Evolutionary conservation across 2,329 filamentous ascomycete genomes (phyloP).

Genomic region (Arachnomyces sp.): DNA sequence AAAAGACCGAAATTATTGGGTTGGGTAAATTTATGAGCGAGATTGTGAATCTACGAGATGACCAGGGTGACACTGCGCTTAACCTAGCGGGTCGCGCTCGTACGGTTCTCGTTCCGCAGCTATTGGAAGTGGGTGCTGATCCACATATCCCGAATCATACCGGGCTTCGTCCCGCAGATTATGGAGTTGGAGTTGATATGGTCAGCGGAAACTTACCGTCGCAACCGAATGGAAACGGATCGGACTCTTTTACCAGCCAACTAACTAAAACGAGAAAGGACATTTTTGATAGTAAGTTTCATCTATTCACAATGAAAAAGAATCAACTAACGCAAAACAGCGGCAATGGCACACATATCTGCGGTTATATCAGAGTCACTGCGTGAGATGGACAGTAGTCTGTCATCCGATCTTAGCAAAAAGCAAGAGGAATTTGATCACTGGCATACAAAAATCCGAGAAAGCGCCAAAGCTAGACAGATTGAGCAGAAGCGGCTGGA

Average conservation of each 20-base stretch:
- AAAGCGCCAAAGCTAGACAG: slow-evolving; percentile 68
- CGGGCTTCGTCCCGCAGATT: slow-evolving; percentile 82
- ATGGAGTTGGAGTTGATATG: slow-evolving; percentile 72
- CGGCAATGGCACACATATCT: slow-evolving; percentile 29
- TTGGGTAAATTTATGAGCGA: slow-evolving; percentile 92
- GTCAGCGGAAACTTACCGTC: slow-evolving; percentile 39
- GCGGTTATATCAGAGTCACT: slow-evolving; percentile 75
- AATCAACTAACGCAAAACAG: slow-evolving; percentile 30
- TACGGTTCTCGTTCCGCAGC: slow-evolving; percentile 94
- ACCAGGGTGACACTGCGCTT: slow-evolving; percentile 86
- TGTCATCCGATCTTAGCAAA: slow-evolving; percentile 68
- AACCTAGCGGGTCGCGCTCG: slow-evolving; percentile 90
- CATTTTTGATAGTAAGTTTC: slow-evolving; percentile 34
- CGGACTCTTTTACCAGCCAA: slow-evolving; percentile 35
- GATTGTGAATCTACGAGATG: slow-evolving; percentile 92
- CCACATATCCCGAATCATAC: slow-evolving; percentile 86
- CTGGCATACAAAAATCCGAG: slow-evolving; percentile 71
- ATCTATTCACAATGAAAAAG: not conserved
- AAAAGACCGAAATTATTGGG: slow-evolving; percentile 59
- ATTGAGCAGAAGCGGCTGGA: slow-evolving; percentile 69
- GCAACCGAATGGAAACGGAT: slow-evolving; percentile 39
- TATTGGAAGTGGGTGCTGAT: slow-evolving; percentile 90
- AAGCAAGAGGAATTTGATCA: slow-evolving; percentile 79
- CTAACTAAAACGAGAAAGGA: slow-evolving; percentile 39
- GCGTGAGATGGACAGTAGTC: slow-evolving; percentile 66